Evolutionary conservation across 768 basidiomycete genomes (phyloP), one percentile per base, ranked within the genome.

Genomic region (Hemileccinum rubropunctum): DNA sequence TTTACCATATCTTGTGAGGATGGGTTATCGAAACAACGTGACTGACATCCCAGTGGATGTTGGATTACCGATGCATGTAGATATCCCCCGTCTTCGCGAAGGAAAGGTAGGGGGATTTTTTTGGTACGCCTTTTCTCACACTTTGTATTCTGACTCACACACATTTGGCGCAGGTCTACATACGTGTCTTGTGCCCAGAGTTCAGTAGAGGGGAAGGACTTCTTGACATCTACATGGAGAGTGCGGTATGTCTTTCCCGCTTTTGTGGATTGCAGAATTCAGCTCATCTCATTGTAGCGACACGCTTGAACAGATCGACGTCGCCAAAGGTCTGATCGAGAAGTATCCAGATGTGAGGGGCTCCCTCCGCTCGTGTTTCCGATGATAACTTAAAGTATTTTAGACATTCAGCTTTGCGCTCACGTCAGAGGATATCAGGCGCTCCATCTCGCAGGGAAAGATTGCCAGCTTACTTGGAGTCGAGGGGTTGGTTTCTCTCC

Each of bases 21-120:
- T 18, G 7, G 38, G 45, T 20, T 91, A 80, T 64, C 76, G 77
- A 21, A 93, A 95, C 70, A 91, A 98, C 54, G 78, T 86, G 13
- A 76, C 84, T 30, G 80, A 80, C 3, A 73, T 97, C 42, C 83
- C 94, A 59, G 71, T 98, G 40, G 66, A 77, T 42, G 69, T 73
- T 30, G 56, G 59, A 6, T 74, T 81, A 66, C 77, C 78, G 15
- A 80, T 75, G 6, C 91, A 97, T 59, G 88, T 97, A 20, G 94
- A 97, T 67, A 91, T 98, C 45, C 91, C 94, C 0, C 78, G 94
- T 27, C 70, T 95, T 32, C 74, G 81, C 46, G 62, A 83, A 63
- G 95, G 95, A 3, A 81, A 78, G 58, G 85, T 93, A n/a, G 95
- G 92, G 17, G 93, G 90, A 2, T 93, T 95, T 74, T 97, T 98